These are phyloP conservation scores for Gracilaria gracilis DNA, from an alignment of 23 red algal genomes.

Conservation along the genomic window DNA sequence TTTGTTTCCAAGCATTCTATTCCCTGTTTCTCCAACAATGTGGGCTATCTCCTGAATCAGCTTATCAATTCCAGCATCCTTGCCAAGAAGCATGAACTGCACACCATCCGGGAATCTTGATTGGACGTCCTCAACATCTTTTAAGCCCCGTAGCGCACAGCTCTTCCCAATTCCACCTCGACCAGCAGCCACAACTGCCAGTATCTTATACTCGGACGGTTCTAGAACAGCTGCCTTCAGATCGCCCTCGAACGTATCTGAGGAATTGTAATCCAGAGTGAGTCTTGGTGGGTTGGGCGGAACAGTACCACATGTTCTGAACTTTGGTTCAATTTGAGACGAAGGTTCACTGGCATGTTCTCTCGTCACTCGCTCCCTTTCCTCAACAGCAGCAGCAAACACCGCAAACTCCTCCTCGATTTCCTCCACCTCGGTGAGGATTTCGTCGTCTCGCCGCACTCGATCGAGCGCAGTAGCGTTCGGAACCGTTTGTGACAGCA, in stretches of 20 bases:
- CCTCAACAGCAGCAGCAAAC: too few species aligned
- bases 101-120: background rate
- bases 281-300: background rate
- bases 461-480: too few species aligned
- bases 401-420: too few species aligned
- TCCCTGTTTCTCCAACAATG: background rate
- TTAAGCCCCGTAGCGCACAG: background rate
- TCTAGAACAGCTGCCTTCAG: background rate
- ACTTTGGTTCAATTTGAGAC: too few species aligned
- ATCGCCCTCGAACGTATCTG: background rate
- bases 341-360: background rate
- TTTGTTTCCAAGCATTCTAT: background rate
- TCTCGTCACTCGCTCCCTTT: too few species aligned
- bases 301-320: background rate
- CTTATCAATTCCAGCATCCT: background rate
- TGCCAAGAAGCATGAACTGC: background rate
- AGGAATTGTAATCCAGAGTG: background rate
- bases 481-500: too few species aligned
- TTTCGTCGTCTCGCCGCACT: too few species aligned
- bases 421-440: too few species aligned
- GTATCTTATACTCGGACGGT: too few species aligned
- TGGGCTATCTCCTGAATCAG: background rate
- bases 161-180: background rate
- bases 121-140: background rate
- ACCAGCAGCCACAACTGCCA: background rate